A percentile compares a stretch with the other conserved stretches of the same genome.
Evolutionary conservation across 257 asterid species (phyloP).

Genomic region (Solanum habrochaites): DNA sequence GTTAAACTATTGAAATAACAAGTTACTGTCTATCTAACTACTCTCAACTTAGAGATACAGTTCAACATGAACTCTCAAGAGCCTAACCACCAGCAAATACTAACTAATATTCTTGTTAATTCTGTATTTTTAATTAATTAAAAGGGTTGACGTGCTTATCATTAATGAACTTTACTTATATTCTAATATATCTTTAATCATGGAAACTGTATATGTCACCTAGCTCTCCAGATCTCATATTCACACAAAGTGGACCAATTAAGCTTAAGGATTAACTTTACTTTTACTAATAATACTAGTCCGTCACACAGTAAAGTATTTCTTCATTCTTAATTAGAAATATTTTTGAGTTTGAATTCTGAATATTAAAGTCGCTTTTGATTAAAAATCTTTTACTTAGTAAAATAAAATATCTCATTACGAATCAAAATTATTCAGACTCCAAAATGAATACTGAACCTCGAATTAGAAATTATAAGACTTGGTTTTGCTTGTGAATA

Average conservation of each 20-base stretch:
- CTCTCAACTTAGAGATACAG: background rate
- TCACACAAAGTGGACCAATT: background rate
- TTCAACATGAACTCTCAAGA: background rate
- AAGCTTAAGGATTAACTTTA: background rate
- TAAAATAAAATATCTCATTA: accelerated
- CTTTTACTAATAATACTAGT: background rate
- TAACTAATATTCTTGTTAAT: background rate
- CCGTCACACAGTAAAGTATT: background rate
- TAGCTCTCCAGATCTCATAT: background rate
- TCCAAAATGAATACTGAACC: background rate
- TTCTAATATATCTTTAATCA: background rate
- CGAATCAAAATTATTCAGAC: background rate
- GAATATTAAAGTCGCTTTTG: background rate
- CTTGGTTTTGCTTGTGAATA: background rate
- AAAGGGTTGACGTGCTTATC: background rate
- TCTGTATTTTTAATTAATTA: background rate
- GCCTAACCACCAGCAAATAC: background rate
- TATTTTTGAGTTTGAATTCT: accelerated
- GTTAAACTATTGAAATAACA: background rate
- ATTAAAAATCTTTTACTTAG: background rate
- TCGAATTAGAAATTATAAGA: background rate
- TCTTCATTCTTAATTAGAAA: background rate
- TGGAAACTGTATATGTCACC: background rate
- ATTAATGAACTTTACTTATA: background rate
- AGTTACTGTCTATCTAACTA: background rate